These are phyloP conservation scores for Cutaneotrichosporon daszewskae DNA, from an alignment of 1,284 basidiomycete genomes.

Conservation along the genomic window DNA sequence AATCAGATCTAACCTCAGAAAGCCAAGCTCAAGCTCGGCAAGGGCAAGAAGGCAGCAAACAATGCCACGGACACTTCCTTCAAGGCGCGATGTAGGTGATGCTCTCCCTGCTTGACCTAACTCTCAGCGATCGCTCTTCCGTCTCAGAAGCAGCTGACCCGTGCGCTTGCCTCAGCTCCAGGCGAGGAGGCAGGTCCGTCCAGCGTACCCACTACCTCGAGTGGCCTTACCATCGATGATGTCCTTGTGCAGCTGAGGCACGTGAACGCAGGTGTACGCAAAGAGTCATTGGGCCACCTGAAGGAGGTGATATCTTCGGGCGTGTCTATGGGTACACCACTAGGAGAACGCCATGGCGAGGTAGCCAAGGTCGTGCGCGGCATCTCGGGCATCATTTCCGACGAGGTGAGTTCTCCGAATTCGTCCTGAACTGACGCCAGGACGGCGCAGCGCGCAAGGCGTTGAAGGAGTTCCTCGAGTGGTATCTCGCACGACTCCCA, in stretches of 20 bases:
- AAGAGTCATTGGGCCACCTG: conserved; percentile 75
- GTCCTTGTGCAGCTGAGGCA: conserved; percentile 76
- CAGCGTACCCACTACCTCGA: conserved; percentile 62
- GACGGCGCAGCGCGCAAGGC: conserved; percentile 50
- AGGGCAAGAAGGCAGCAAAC: conserved; percentile 73
- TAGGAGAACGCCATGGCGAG: conserved; percentile 43
- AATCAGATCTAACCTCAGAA: conserved; percentile 57
- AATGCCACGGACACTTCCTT: conserved; percentile 95
- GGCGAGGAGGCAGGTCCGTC: conserved; percentile 40
- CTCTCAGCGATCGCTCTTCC: conserved; percentile 81
- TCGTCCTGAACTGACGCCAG: conserved; percentile 20
- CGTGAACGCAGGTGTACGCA: conserved; percentile 68
- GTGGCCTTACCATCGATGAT: conserved; percentile 71
- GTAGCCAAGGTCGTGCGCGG: conserved; percentile 62
- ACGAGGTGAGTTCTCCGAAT: conserved; percentile 59
- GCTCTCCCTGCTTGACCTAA: not conserved
- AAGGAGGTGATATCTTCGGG: conserved; percentile 70
- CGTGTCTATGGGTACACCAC: conserved; percentile 54
- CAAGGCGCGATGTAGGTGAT: conserved; percentile 72
- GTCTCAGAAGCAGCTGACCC: conserved; percentile 56
- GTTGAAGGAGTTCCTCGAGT: conserved; percentile 53
- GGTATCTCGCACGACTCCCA: conserved; percentile 65
- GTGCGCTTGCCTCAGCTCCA: conserved; percentile 27
- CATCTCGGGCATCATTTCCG: conserved; percentile 66
- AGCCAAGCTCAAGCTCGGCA: conserved; percentile 93